A percentile compares a stretch with the other conserved stretches of the same genome.
These are phyloP conservation scores for Rhodotorula mucilaginosa DNA, from an alignment of 1,284 basidiomycete species.

Conservation along the genomic window DNA sequence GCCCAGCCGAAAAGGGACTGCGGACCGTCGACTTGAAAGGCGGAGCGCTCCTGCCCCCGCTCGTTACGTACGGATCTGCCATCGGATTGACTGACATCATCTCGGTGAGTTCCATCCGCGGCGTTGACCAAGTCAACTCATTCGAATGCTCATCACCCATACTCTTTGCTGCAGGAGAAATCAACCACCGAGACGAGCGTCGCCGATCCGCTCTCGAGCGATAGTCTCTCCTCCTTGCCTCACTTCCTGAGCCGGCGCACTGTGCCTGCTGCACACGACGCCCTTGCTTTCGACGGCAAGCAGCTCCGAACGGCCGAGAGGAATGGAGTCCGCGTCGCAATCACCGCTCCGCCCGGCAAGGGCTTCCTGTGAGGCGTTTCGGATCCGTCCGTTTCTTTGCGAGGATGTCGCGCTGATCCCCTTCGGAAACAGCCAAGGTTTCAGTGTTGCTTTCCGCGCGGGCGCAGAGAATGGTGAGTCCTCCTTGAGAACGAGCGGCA, in stretches of 20 bases:
- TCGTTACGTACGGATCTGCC: slow-evolving; percentile 50
- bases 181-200: slow-evolving; percentile 17
- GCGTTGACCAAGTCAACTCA: no score
- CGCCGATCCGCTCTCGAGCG: slow-evolving; percentile 19
- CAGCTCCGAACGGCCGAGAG: slow-evolving; percentile 57
- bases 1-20: slow-evolving; percentile 22
- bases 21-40: slow-evolving; percentile 51
- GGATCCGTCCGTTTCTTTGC: slow-evolving; percentile 26
- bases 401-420: slow-evolving; percentile 35
- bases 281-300: slow-evolving; percentile 66
- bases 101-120: slow-evolving; percentile 2
- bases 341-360: slow-evolving; percentile 49
- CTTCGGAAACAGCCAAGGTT: slow-evolving; percentile 10
- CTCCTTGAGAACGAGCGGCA: no score
- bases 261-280: slow-evolving; percentile 61
- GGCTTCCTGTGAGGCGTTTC: slow-evolving; percentile 57
- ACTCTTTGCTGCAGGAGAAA: slow-evolving; percentile 11
- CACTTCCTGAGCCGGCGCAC: neutral
- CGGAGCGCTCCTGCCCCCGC: slow-evolving; percentile 51
- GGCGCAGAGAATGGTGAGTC: slow-evolving; percentile 58
- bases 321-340: slow-evolving; percentile 62
- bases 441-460: slow-evolving; percentile 65
- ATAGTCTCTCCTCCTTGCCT: slow-evolving; percentile 14
- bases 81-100: slow-evolving; percentile 52
- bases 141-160: no score